Percentiles rank a stretch among this genome's conserved stretches.
These are phyloP conservation scores for Cyclaneusma minus DNA, from an alignment of 2,329 filamentous ascomycete genomes.

Conservation along the genomic window DNA sequence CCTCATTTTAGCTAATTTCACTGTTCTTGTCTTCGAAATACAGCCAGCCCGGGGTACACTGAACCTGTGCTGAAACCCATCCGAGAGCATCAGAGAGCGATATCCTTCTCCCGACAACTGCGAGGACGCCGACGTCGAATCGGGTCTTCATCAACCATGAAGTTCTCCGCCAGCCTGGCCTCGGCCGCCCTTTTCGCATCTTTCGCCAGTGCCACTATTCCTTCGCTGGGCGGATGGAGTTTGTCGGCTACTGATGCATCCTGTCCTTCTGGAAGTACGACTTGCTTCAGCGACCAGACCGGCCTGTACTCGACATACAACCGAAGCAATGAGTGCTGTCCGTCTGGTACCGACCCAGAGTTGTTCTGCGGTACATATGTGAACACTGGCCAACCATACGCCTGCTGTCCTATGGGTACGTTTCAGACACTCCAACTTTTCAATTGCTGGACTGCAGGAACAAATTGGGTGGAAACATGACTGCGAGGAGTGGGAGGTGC, in stretches of 20 bases:
- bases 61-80: too few relatives aligned
- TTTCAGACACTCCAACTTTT: too few relatives aligned
- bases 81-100: too few relatives aligned
- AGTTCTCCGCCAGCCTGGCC: too few relatives aligned
- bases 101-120: too few relatives aligned
- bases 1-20: too few relatives aligned
- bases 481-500: background rate
- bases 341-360: background rate
- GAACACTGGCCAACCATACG: slow-evolving; percentile 2
- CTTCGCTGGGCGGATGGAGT: slow-evolving; percentile 1
- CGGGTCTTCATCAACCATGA: too few relatives aligned
- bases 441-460: background rate
- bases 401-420: slow-evolving; percentile 2
- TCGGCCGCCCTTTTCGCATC: too few relatives aligned
- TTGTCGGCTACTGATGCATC: slow-evolving; percentile 1
- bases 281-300: slow-evolving; percentile 2
- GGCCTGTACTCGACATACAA: slow-evolving; percentile 1
- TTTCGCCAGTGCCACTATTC: background rate
- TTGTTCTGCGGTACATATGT: slow-evolving; percentile 2
- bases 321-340: slow-evolving; percentile 2
- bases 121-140: too few relatives aligned
- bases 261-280: background rate
- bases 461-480: background rate
- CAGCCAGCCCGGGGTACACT: too few relatives aligned
- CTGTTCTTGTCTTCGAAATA: too few relatives aligned